Base-by-base conservation (phyloP, 768 basidiomycete species). In the Dictyophora rubrovolvata region DNA sequence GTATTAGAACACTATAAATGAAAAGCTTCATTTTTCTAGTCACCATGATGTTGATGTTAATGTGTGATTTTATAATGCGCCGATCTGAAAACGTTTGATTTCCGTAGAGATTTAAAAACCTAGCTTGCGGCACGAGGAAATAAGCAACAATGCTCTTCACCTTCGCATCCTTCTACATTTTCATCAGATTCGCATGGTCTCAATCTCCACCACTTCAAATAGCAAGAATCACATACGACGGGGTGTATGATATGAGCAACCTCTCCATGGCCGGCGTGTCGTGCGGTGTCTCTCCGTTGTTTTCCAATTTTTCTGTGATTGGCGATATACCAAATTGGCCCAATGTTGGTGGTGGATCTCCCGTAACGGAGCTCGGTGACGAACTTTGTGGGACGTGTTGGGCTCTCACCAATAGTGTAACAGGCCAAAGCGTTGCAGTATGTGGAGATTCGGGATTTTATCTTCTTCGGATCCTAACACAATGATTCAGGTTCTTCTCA, bases 401-500 rank as follows among this genome's bases (percentile, higher is more conserved):
- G 42, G 14, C n/a, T 12, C n/a, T 42, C 12, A 42, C 12, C 12
- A 3, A 42, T n/a, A 42, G 10, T 42, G 42, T 4, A n/a, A 42
- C 42, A 42, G n/a, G n/a, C n/a, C 14, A 12, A 42, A 42, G n/a
- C 10, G 42, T 42, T 12, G 42, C 42, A n/a, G 42, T 42, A 42
- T 12, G 42, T 42, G 10, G 12, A 42, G n/a, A 2, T 42, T n/a
- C 10, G 12, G 4, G 11, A 14, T 12, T 42, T 42, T n/a, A 14
- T 42, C 11, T 4, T 42, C n/a, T 42, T 42, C 42, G 12, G n/a
- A 42, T 5, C n/a, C 10, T n/a, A 2, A 42, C 12, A 12, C 2
- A 7, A 28, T 28, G 28, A n/a, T 5, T n/a, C n/a, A 42, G 42
- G 42, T 49, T 23, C 68, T 79, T 1, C 83, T 77, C 1, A 70